These are phyloP conservation scores for Ophiosphaerella herpotricha DNA, from an alignment of 2,329 filamentous ascomycete species.

Conservation along the genomic window DNA sequence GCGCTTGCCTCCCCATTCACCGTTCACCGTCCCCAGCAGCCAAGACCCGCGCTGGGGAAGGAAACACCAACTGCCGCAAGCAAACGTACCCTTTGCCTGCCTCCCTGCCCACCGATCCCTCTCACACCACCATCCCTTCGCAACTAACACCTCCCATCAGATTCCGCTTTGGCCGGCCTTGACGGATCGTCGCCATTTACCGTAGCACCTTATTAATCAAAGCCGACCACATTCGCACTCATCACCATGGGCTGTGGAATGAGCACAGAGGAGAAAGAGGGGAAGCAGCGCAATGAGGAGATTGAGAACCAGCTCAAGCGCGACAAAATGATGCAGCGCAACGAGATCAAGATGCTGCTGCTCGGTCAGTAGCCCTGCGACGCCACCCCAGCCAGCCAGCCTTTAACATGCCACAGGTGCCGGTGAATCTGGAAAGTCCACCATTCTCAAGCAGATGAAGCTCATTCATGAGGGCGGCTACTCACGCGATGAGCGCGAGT, in stretches of 20 bases:
- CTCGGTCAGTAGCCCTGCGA: constrained; percentile 71
- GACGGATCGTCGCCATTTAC: constrained; percentile 34
- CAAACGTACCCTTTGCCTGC: neutral
- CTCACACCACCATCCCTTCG: constrained; percentile 10
- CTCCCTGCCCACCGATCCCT: neutral
- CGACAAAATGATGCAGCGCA: constrained; percentile 98
- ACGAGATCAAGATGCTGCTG: constrained; percentile 99
- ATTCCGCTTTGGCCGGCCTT: constrained; percentile 43
- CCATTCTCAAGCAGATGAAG: constrained; percentile 97
- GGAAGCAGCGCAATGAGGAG: constrained; percentile 99
- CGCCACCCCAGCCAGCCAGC: constrained; percentile 15
- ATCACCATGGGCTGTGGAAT: constrained; percentile 97
- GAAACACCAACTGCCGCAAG: constrained; percentile 8
- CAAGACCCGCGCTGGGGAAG: constrained; percentile 9
- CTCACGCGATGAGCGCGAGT: constrained; percentile 81
- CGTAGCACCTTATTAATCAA: constrained; percentile 33
- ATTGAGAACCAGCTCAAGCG: constrained; percentile 99
- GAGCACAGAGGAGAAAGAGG: constrained; percentile 99
- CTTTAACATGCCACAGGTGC: constrained; percentile 66
- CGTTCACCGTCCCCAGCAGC: constrained; percentile 8
- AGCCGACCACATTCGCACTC: constrained; percentile 13
- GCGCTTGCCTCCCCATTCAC: constrained; percentile 12
- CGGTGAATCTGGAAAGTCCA: constrained; percentile 96
- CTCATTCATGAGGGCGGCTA: constrained; percentile 99
- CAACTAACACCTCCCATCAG: constrained; percentile 17